phyloP scores from a whole-genome alignment of 2,329 filamentous ascomycete species.

The Cladophialophora yegresii region DNA sequence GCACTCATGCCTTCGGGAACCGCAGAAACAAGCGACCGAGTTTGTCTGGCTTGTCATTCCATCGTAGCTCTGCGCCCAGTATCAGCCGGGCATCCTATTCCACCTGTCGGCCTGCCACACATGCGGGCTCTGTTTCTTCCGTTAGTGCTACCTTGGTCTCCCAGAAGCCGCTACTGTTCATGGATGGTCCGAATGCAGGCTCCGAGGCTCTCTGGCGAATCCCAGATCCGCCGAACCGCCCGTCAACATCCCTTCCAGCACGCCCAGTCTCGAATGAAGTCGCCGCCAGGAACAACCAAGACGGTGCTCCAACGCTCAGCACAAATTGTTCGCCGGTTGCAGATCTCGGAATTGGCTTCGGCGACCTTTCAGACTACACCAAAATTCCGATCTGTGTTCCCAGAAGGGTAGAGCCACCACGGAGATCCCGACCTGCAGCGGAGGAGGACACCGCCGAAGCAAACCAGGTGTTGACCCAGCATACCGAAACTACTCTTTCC shows the following conservation, averaged over 20 bases:
- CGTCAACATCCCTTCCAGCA: conserved; percentile 20
- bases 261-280: conserved; percentile 14
- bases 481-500: conserved; percentile 4
- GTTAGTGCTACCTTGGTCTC: conserved; percentile 14
- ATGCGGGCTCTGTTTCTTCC: conserved; percentile 15
- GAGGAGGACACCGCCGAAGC: not conserved
- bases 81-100: conserved; percentile 23
- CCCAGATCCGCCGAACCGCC: not conserved
- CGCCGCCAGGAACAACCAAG: conserved; percentile 1
- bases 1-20: conserved; percentile 21
- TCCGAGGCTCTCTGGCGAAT: conserved; percentile 13
- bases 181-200: conserved; percentile 15
- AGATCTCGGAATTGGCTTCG: conserved; percentile 20
- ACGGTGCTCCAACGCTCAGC: not conserved
- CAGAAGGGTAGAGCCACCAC: conserved; percentile 16
- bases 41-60: conserved; percentile 18
- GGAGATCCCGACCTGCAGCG: not conserved
- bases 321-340: conserved; percentile 1
- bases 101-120: conserved; percentile 20
- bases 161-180: conserved; percentile 17
- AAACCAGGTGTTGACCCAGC: conserved; percentile 1
- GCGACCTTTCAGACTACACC: conserved; percentile 21
- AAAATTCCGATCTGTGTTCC: conserved; percentile 28
- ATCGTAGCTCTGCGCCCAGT: conserved; percentile 23
- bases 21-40: conserved; percentile 22